Evolutionary conservation across 2,329 filamentous ascomycete genomes (phyloP), one percentile per base, ranked within the genome.

Genomic region (Paecilomyces niveus): DNA sequence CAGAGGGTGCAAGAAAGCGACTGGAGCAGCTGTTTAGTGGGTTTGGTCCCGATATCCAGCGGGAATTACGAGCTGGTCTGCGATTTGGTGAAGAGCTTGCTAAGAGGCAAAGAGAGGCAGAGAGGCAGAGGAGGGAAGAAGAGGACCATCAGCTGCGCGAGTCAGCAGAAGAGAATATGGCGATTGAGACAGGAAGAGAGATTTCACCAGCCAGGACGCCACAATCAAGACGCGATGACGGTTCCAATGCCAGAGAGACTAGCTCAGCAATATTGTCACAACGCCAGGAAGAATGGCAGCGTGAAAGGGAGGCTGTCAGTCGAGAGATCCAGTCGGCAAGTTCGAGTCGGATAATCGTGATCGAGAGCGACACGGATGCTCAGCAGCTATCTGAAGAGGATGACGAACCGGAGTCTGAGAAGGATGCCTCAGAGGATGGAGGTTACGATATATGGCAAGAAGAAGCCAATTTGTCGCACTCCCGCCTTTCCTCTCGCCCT

Each of bases 391-490:
- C 39, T 3, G 39, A 45, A 22, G 57, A 57, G 18, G 33, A 63
- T 39, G 61, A 60, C 21, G 58, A 65, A 15, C 55, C 62, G 32
- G 55, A 67, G 13, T 39, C 53, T 18, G 59, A 61, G 7, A 57
- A 65, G 21, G 57, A 62, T 26, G 61, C 62, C 10, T 65, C 66
- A 10, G 69, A 70, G 11, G 68, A 71, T 15, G 74, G 74, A 45
- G 76, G 70, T 13, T 74, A 73, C 58, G 74, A 80, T 56, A 79
- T 80, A 29, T 80, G 78, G 78, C 76, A 80, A 61, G 72, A 75
- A 62, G 74, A 78, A 62, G 74, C 75, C 54, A 68, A 72, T 50
- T 73, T 69, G 50, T 64, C 70, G 21, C 62, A 67, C 10, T 70
- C 70, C 11, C 65, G 70, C 57, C 65, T 62, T 31, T 67, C 65